phyloP scores from a whole-genome alignment of 352 stramenopile species.

The Pythium vanterpoolii region DNA sequence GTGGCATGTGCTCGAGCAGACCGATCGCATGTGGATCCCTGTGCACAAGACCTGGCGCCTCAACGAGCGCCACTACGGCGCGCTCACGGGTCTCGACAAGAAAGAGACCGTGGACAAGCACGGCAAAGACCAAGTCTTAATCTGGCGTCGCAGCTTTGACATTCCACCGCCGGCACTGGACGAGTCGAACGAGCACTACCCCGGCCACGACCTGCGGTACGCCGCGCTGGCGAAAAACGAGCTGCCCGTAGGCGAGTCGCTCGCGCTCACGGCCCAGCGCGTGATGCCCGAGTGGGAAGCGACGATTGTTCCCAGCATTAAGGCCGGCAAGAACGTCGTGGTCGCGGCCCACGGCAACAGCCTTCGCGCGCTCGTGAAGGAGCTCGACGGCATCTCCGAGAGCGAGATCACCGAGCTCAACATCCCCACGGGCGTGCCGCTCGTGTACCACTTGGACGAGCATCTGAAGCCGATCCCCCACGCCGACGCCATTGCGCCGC shows the following conservation, averaged over 20 bases:
- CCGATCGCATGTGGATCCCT: constrained; percentile 94
- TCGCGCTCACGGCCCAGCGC: constrained; percentile 92
- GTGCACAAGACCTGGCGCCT: constrained; percentile 94
- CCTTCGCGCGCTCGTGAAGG: constrained; percentile 91
- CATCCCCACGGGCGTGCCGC: constrained; percentile 90
- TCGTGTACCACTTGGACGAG: constrained; percentile 88
- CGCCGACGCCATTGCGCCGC: constrained; percentile 82
- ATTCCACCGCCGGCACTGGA: constrained; percentile 94
- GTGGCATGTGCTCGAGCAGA: constrained; percentile 94
- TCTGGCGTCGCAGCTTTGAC: constrained; percentile 98
- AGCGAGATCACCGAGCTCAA: constrained; percentile 94
- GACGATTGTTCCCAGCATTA: constrained; percentile 91
- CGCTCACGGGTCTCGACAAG: constrained; percentile 97
- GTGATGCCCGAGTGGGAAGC: constrained; percentile 90
- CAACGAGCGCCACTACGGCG: constrained; percentile 99
- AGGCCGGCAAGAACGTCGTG: constrained; percentile 93
- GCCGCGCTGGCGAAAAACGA: constrained; percentile 76
- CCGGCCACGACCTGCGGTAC: constrained; percentile 91
- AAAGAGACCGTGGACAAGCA: constrained; percentile 98
- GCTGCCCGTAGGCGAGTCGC: constrained; percentile 90
- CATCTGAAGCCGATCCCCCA: constrained; percentile 82
- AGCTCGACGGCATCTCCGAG: constrained; percentile 91
- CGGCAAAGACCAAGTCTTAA: constrained; percentile 91
- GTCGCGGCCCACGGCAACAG: constrained; percentile 95
- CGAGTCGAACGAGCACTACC: constrained; percentile 91